Evolutionary conservation across 768 basidiomycete genomes (phyloP).

Genomic region (Steccherinum ochraceum): DNA sequence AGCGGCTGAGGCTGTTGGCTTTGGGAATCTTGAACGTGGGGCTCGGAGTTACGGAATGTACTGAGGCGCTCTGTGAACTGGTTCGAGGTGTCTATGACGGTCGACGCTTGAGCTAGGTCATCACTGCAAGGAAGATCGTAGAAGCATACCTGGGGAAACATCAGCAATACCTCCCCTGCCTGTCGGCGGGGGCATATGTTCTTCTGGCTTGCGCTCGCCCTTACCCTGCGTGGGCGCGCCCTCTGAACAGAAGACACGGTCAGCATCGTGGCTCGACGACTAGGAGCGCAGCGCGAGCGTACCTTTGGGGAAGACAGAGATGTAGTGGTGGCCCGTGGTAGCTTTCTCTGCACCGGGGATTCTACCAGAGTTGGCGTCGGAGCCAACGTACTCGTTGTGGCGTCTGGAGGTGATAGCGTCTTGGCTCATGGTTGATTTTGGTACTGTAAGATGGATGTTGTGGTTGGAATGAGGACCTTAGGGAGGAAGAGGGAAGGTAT

Average conservation of each 20-base stretch:
- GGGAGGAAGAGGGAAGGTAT: too few species aligned
- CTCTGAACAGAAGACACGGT: slow-evolving; percentile 6
- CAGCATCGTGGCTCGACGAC: not conserved
- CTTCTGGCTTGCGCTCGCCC: slow-evolving; percentile 10
- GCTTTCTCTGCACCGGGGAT: slow-evolving; percentile 23
- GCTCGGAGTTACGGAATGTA: not conserved
- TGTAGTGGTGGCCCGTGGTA: slow-evolving; percentile 19
- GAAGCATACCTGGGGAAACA: not conserved
- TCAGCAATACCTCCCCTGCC: slow-evolving; percentile 17
- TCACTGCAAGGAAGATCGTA: not conserved
- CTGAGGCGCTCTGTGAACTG: not conserved
- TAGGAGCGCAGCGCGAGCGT: slow-evolving; percentile 1
- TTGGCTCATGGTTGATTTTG: slow-evolving; percentile 17
- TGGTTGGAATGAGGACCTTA: too few species aligned
- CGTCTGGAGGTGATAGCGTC: slow-evolving; percentile 15
- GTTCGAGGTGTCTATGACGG: not conserved
- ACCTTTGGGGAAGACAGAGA: slow-evolving; percentile 20
- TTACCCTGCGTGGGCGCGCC: slow-evolving; percentile 1
- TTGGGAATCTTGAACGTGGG: not conserved
- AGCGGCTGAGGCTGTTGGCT: not conserved
- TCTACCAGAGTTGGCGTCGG: slow-evolving; percentile 15
- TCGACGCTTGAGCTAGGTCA: not conserved
- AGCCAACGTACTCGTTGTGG: slow-evolving; percentile 25
- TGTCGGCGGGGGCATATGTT: slow-evolving; percentile 19
- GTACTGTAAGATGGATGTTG: too few species aligned